Conservation (phyloP, 352 stramenopile genomes). For the Pythium vanterpoolii region DNA sequence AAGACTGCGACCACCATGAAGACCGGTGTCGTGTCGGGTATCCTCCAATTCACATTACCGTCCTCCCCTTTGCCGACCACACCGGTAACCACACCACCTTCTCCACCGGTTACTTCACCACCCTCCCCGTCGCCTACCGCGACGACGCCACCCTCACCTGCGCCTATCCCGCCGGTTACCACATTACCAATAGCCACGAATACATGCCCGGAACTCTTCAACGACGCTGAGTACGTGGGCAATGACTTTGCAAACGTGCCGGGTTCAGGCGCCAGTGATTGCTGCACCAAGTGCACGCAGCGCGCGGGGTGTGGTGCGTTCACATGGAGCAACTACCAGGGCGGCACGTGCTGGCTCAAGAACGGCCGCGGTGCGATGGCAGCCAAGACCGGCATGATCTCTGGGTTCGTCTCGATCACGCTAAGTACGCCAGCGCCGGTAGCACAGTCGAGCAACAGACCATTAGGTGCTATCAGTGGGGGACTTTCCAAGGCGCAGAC, state of each 20-base stretch:
- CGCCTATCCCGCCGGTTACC: neutral
- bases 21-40: conserved; percentile 6
- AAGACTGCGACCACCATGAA: neutral
- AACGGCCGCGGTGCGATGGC: conserved; percentile 3
- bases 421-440: conserved; percentile 2
- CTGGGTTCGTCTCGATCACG: conserved; percentile 6
- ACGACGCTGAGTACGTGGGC: conserved; percentile 6
- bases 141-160: neutral
- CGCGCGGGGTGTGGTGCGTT: conserved; percentile 13
- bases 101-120: neutral
- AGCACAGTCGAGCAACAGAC: neutral
- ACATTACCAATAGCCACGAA: conserved; percentile 24
- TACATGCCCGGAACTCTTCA: neutral
- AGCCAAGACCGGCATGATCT: neutral
- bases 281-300: conserved; percentile 19
- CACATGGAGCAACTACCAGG: conserved; percentile 47
- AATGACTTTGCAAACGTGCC: conserved; percentile 13
- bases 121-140: neutral
- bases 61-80: too few relatives aligned
- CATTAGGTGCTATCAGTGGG: conserved; percentile 5
- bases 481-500: neutral
- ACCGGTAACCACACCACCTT: too few relatives aligned
- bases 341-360: conserved; percentile 61
- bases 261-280: conserved; percentile 2
- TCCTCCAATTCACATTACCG: too few relatives aligned